Evolutionary conservation across 1,284 basidiomycete species (phyloP).

Genomic region (Rhodotorula sp.): DNA sequence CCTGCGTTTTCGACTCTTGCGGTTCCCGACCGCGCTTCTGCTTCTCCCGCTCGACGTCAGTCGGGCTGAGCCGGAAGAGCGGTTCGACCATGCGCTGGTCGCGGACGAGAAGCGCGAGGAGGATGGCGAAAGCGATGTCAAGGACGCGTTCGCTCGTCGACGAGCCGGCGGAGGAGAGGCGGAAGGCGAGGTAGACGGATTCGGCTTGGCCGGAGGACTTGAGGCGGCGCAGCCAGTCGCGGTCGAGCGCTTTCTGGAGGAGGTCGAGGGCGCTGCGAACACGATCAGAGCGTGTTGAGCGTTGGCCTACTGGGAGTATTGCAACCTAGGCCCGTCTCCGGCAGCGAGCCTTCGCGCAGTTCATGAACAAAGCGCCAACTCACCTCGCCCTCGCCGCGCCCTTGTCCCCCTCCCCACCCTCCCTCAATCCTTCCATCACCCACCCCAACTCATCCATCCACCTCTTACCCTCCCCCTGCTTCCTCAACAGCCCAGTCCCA

Average conservation of each 20-base stretch:
- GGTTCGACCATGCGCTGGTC: slow-evolving; percentile 38
- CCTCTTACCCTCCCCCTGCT: slow-evolving; percentile 29
- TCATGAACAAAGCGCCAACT: background rate
- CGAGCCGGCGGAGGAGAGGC: background rate
- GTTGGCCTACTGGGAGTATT: no score
- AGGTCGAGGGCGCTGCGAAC: slow-evolving; percentile 30
- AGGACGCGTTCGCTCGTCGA: slow-evolving; percentile 7
- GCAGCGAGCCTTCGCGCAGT: background rate
- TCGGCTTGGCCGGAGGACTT: slow-evolving; percentile 33
- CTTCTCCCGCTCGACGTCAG: slow-evolving; percentile 4
- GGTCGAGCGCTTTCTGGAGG: slow-evolving; percentile 20
- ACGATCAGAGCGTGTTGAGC: background rate
- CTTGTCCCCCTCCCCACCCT: slow-evolving; percentile 1
- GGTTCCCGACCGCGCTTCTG: background rate
- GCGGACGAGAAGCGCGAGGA: slow-evolving; percentile 21
- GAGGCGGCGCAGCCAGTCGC: slow-evolving; percentile 30
- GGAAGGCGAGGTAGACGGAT: slow-evolving; percentile 22
- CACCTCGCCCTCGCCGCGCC: slow-evolving; percentile 22
- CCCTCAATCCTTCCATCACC: slow-evolving; percentile 27
- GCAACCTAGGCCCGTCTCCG: no score
- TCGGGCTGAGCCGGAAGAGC: slow-evolving; percentile 20
- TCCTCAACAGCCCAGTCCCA: slow-evolving; percentile 17
- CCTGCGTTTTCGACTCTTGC: no score
- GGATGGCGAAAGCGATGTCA: slow-evolving; percentile 23
- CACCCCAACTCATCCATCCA: slow-evolving; percentile 35